Conservation (phyloP, 2,329 filamentous ascomycete species). For the Trichoderma atroviride region DNA sequence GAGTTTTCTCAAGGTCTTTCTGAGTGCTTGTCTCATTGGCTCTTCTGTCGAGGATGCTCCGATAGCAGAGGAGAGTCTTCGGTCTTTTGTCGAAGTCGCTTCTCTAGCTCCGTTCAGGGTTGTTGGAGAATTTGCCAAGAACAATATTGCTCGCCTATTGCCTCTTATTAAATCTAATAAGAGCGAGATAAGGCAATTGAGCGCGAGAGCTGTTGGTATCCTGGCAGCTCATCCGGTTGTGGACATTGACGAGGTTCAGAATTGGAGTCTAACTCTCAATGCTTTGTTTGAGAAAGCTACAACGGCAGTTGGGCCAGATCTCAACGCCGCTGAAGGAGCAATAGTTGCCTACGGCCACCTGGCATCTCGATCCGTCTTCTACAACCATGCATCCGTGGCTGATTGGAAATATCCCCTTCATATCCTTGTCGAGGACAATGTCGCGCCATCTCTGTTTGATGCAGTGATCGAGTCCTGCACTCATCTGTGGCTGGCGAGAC, state of each 20-base stretch:
- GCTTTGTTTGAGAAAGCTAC: conserved; percentile 50
- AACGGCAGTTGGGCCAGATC: conserved; percentile 46
- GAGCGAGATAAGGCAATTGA: conserved; percentile 64
- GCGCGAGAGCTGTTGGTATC: conserved; percentile 74
- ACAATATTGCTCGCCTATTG: conserved; percentile 54
- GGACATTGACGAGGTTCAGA: conserved; percentile 37
- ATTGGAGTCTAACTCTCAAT: conserved; percentile 39
- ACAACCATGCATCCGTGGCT: conserved; percentile 39
- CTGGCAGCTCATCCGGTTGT: conserved; percentile 67
- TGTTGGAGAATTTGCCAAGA: conserved; percentile 52
- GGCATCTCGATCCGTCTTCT: conserved; percentile 50
- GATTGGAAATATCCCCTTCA: conserved; percentile 37
- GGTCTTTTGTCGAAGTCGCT: conserved; percentile 57
- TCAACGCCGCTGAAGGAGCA: conserved; percentile 52
- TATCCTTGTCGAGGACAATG: conserved; percentile 38
- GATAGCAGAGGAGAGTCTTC: conserved; percentile 52
- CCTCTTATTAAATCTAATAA: conserved; percentile 71
- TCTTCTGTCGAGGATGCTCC: conserved; percentile 50
- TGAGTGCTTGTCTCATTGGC: conserved; percentile 61
- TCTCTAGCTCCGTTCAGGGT: conserved; percentile 54
- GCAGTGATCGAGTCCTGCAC: conserved; percentile 49
- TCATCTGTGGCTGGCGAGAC: conserved; percentile 51
- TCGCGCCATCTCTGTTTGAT: conserved; percentile 45
- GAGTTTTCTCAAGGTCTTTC: conserved; percentile 45
- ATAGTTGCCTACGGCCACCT: conserved; percentile 51